These are phyloP conservation scores for Leishmania guyanensis DNA, from an alignment of 208 protist species.

Conservation along the genomic window DNA sequence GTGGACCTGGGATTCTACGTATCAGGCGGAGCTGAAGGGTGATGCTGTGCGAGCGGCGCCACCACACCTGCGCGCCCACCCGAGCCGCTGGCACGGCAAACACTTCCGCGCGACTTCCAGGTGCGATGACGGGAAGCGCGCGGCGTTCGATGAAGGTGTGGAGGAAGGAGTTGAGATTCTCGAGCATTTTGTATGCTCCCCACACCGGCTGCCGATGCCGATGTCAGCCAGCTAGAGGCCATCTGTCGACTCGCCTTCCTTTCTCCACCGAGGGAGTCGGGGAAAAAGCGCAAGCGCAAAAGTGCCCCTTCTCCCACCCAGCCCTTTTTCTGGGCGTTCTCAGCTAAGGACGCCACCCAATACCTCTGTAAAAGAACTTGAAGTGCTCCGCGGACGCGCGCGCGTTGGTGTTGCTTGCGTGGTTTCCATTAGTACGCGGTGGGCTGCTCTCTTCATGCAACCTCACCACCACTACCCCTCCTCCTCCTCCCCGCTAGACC, in stretches of 20 bases:
- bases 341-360: background rate
- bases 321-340: background rate
- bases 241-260: background rate
- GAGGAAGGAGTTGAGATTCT: slow-evolving; percentile 39
- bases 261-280: background rate
- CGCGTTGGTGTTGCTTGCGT: no score
- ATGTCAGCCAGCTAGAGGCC: background rate
- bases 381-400: background rate
- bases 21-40: slow-evolving; percentile 45
- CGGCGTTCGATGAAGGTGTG: background rate
- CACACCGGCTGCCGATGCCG: slow-evolving; percentile 23
- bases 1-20: slow-evolving; percentile 54
- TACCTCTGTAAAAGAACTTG: background rate
- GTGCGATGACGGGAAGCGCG: background rate
- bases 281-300: background rate
- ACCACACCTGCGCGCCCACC: slow-evolving; percentile 62
- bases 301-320: background rate
- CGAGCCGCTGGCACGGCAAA: slow-evolving; percentile 64
- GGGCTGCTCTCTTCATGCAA: no score
- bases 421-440: no score
- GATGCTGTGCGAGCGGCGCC: slow-evolving; percentile 30
- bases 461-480: no score
- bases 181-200: slow-evolving; percentile 59
- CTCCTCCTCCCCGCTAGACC: no score
- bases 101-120: slow-evolving; percentile 1